Conservation (phyloP, 2,329 filamentous ascomycete genomes). For the Pestalotiopsis sp. region DNA sequence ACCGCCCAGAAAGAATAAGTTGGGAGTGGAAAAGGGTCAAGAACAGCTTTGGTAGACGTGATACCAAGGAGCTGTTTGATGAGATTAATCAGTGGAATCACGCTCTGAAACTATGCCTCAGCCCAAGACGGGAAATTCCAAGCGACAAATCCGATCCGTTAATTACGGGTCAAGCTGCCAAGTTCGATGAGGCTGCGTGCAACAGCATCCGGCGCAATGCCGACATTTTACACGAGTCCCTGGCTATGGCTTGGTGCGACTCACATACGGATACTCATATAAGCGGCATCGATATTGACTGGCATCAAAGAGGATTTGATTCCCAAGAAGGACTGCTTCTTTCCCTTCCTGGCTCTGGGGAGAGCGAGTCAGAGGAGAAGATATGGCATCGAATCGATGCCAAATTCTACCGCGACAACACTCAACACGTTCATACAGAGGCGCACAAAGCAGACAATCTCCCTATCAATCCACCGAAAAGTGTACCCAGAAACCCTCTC, state of each 20-base stretch:
- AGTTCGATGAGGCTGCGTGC: neutral
- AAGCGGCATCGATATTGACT: neutral
- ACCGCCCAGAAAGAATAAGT: neutral
- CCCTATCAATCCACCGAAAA: no score
- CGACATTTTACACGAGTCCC: neutral
- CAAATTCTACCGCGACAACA: neutral
- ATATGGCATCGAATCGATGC: neutral
- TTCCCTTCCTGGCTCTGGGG: neutral
- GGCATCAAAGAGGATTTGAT: neutral
- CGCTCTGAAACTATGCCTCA: neutral
- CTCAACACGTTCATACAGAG: no score
- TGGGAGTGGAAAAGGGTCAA: neutral
- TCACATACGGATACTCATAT: neutral
- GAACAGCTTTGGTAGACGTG: neutral
- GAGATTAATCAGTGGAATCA: neutral
- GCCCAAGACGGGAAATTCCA: neutral
- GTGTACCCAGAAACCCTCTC: no score
- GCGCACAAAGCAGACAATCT: no score
- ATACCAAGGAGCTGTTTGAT: neutral
- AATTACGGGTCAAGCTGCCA: neutral
- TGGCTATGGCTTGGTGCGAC: neutral
- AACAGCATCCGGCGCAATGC: neutral
- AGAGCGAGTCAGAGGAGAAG: neutral
- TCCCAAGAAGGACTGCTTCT: neutral
- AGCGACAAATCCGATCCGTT: neutral